Evolutionary conservation across 73 alveolate species (phyloP), one percentile per base, ranked within the genome.

Genomic region (Paramecium sonneborni): DNA sequence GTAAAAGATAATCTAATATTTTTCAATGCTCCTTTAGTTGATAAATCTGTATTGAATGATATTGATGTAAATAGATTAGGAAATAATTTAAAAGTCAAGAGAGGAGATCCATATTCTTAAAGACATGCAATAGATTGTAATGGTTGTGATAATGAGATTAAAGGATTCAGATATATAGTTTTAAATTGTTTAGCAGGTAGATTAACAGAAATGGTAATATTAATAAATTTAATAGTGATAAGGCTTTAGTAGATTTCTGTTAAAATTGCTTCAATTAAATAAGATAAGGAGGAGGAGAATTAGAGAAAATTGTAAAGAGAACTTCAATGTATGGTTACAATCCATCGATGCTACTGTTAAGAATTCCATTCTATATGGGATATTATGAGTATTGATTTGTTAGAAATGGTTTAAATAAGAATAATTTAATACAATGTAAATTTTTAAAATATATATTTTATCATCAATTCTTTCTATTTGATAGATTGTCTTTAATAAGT

Each of bases 161-260:
- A 26, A 62, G 84, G 84, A 26, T 62, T 62, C 24, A 62, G 84
- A 62, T 62, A 62, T 21, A 62, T 62, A 23, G 84, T 62, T 10
- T 62, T 62, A n/a, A 62, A 62, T 62, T 62, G 84, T 10, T 62
- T 62, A 26, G 46, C 84, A 30, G 84, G 84, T 9, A 62, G 24
- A 62, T 14, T 62, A 62, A 30, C 84, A 26, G 84, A 62, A 23
- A 26, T 62, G 44, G 84, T 62, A 62, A 26, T 62, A 62, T 21
- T 24, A 1, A 62, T 62, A 30, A 8, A 26, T 2, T 24, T 30
- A 30, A 32, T 30, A 62, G 30, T 52, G 1, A 18, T 52, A 3
- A 52, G 84, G 84, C 84, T 62, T 12, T 62, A 10, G 84, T 62
- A 23, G 84, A 62, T 62, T 62, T 62, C 48, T 62, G 84, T 62